A percentile compares a stretch with the other conserved stretches of the same genome.
phyloP scores from a whole-genome alignment of 139 green algal genomes.

The Pleodorina starrii region DNA sequence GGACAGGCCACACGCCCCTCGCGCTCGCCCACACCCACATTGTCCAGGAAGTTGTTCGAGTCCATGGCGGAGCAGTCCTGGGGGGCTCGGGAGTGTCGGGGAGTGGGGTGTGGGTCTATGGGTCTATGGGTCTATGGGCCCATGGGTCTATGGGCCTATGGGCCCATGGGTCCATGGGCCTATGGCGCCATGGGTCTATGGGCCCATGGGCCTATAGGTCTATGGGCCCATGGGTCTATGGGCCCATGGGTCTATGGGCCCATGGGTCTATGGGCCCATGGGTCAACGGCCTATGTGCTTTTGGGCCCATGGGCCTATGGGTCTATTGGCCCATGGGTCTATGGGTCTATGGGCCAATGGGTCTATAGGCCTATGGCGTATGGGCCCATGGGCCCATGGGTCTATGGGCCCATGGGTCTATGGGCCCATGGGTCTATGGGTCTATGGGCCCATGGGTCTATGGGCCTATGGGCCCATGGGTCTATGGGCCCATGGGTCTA shows the following conservation, averaged over 20 bases:
- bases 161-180: not conserved
- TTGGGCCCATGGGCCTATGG: not conserved
- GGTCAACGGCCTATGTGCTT: too few species aligned
- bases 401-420: not conserved
- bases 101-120: not conserved
- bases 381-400: too few species aligned
- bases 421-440: not conserved
- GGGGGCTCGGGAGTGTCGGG: not conserved
- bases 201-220: not conserved
- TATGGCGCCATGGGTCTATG: not conserved
- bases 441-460: not conserved
- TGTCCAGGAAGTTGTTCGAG: slow-evolving; percentile 96
- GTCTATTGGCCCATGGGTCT: not conserved
- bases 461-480: not conserved
- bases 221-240: not conserved
- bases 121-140: not conserved
- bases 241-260: not conserved
- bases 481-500: not conserved
- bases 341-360: not conserved
- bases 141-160: not conserved
- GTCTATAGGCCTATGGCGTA: not conserved
- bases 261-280: not conserved
- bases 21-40: slow-evolving; percentile 94
- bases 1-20: slow-evolving; percentile 88
- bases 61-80: slow-evolving; percentile 95